Conservation (phyloP, 2,329 filamentous ascomycete genomes). For the Neodidymelliopsis sp. region DNA sequence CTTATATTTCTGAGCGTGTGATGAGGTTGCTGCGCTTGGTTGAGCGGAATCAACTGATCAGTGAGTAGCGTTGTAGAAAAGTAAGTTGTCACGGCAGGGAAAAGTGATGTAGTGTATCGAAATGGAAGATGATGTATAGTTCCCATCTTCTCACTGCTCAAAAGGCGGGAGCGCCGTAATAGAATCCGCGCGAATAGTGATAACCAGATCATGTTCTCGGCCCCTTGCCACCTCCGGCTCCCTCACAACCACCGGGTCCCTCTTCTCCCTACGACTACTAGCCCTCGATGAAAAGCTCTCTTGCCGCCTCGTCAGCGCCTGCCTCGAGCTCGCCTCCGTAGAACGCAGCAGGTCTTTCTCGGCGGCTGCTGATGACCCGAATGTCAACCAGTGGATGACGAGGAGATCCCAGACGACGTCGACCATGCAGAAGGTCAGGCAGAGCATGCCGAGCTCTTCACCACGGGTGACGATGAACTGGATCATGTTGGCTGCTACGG, state of each 20-base stretch:
- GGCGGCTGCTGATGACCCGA: slow-evolving; percentile 18
- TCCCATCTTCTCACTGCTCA: too few relatives aligned
- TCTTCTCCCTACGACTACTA: background rate
- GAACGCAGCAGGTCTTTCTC: slow-evolving; percentile 19
- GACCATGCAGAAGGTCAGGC: slow-evolving; percentile 48
- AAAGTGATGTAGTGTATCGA: too few relatives aligned
- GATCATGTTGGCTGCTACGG: slow-evolving; percentile 48
- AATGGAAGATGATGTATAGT: too few relatives aligned
- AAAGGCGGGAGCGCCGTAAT: too few relatives aligned
- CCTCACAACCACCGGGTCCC: background rate
- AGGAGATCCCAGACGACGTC: slow-evolving; percentile 38
- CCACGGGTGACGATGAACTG: slow-evolving; percentile 42
- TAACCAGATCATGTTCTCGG: background rate
- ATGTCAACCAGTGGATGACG: slow-evolving; percentile 31
- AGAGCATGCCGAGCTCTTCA: slow-evolving; percentile 49
- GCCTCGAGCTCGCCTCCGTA: slow-evolving; percentile 3
- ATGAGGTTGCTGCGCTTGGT: too few relatives aligned
- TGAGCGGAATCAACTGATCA: too few relatives aligned
- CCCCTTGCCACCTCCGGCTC: background rate
- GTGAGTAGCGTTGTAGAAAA: too few relatives aligned
- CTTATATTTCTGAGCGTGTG: too few relatives aligned
- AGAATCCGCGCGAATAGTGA: background rate
- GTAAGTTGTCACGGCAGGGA: too few relatives aligned
- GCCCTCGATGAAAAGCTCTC: slow-evolving; percentile 3
- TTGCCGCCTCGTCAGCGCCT: slow-evolving; percentile 4